Conservation (phyloP, 257 asterid species). For the Forsythia viridissima region DNA sequence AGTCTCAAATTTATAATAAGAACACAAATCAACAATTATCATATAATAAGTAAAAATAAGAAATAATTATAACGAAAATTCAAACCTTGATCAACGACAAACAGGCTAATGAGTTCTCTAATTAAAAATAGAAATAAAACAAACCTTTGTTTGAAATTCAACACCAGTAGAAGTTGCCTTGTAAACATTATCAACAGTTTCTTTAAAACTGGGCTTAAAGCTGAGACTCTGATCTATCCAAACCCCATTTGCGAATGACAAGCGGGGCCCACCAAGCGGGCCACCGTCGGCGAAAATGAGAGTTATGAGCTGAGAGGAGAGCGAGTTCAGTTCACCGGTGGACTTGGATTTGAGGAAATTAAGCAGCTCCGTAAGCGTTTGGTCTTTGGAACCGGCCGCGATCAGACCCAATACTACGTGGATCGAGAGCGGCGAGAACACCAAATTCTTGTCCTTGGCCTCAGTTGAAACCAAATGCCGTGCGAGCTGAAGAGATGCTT, state of each 20-base stretch:
- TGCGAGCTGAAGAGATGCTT: slow-evolving; percentile 43
- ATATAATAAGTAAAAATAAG: too few species aligned
- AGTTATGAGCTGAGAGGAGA: slow-evolving; percentile 49
- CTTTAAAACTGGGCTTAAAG: slow-evolving; percentile 45
- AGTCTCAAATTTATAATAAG: neutral
- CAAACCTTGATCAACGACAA: neutral
- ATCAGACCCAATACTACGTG: slow-evolving; percentile 45
- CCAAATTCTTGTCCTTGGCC: slow-evolving; percentile 38
- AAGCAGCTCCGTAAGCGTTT: slow-evolving; percentile 44
- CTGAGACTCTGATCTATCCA: slow-evolving; percentile 53
- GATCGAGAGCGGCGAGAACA: slow-evolving; percentile 61
- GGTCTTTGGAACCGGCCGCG: slow-evolving; percentile 51
- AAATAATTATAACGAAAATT: too few species aligned
- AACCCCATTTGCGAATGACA: slow-evolving; percentile 56
- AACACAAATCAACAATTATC: too few species aligned
- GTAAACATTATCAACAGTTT: slow-evolving; percentile 39
- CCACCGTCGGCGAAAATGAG: slow-evolving; percentile 49
- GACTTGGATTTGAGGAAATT: slow-evolving; percentile 37
- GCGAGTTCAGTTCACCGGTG: slow-evolving; percentile 29
- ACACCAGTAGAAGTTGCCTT: slow-evolving; percentile 47
- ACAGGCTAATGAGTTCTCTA: neutral
- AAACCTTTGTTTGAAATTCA: slow-evolving; percentile 56
- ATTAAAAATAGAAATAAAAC: neutral
- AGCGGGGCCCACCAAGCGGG: slow-evolving; percentile 42
- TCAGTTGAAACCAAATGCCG: slow-evolving; percentile 40